Conservation (phyloP, 768 basidiomycete species). For the Tricholoma terreum region DNA sequence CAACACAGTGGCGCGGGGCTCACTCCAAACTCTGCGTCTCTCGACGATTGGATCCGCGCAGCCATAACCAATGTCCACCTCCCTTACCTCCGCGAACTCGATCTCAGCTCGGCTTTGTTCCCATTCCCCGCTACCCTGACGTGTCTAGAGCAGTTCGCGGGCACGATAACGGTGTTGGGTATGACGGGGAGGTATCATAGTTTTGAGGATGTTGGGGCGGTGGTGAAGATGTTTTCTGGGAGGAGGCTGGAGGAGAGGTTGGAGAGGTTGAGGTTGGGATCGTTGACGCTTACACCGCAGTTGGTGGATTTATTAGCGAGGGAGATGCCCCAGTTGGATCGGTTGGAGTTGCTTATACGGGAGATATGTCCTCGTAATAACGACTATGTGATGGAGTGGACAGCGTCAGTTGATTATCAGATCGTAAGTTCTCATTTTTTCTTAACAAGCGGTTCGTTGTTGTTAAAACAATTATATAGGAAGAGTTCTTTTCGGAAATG, state of each 20-base stretch:
- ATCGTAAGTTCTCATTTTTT: slow-evolving; percentile 22
- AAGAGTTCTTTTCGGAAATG: slow-evolving; percentile 34
- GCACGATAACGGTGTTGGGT: slow-evolving; percentile 32
- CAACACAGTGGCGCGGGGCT: slow-evolving; percentile 36
- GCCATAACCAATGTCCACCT: slow-evolving; percentile 28
- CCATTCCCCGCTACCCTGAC: slow-evolving; percentile 39
- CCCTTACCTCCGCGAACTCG: slow-evolving; percentile 14
- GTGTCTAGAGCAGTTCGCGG: slow-evolving; percentile 40
- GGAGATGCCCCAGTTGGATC: slow-evolving; percentile 30
- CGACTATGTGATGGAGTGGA: slow-evolving; percentile 12
- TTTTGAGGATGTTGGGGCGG: slow-evolving; percentile 32
- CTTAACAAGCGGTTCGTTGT: neutral
- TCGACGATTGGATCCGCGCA: slow-evolving; percentile 35
- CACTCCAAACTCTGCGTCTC: slow-evolving; percentile 27
- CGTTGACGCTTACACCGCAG: slow-evolving; percentile 39
- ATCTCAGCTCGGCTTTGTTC: slow-evolving; percentile 17
- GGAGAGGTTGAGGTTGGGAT: slow-evolving; percentile 35
- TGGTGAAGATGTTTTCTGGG: slow-evolving; percentile 23
- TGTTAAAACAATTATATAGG: no score
- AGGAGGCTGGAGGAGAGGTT: slow-evolving; percentile 21
- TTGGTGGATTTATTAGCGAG: slow-evolving; percentile 40
- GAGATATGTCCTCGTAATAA: slow-evolving; percentile 32
- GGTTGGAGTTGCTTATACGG: slow-evolving; percentile 38
- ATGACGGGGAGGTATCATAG: slow-evolving; percentile 39
- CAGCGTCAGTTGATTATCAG: slow-evolving; percentile 18